These are phyloP conservation scores for Metroxylon sagu DNA, from an alignment of 176 grass and related monocot species.

Conservation along the genomic window DNA sequence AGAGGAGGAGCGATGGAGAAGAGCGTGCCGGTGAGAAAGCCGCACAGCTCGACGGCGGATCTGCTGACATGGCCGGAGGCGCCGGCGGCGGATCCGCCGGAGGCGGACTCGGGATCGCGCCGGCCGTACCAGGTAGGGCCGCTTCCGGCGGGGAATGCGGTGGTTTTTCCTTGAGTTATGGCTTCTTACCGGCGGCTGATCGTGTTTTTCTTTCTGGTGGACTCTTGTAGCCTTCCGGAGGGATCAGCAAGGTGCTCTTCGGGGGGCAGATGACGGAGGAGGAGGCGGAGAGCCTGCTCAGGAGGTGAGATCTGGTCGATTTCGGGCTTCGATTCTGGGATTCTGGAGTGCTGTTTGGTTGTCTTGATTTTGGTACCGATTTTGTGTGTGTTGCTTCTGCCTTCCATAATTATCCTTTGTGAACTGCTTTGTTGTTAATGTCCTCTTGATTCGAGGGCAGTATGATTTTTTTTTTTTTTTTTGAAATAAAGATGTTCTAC, in stretches of 20 bases:
- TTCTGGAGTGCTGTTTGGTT: not conserved
- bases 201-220: not conserved
- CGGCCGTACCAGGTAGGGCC: conserved; percentile 48
- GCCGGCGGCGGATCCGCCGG: conserved; percentile 20
- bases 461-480: no score
- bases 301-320: conserved; percentile 52
- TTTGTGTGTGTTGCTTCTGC: not conserved
- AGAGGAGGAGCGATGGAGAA: conserved; percentile 53
- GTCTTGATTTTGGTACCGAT: not conserved
- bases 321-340: not conserved
- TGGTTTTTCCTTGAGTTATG: not conserved
- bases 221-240: conserved; percentile 67
- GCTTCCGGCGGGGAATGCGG: not conserved
- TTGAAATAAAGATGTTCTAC: no score
- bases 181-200: conserved; percentile 2
- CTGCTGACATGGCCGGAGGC: conserved; percentile 85
- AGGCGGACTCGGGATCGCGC: conserved; percentile 32
- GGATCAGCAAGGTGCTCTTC: conserved; percentile 84
- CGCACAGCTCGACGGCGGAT: conserved; percentile 77
- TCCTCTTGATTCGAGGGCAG: no score
- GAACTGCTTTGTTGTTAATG: no score
- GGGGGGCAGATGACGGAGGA: conserved; percentile 92
- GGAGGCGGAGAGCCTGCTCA: conserved; percentile 79
- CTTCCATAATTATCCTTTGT: no score
- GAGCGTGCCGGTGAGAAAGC: conserved; percentile 84